Conservation (phyloP, 1,284 basidiomycete species). For the Irpex sp. region DNA sequence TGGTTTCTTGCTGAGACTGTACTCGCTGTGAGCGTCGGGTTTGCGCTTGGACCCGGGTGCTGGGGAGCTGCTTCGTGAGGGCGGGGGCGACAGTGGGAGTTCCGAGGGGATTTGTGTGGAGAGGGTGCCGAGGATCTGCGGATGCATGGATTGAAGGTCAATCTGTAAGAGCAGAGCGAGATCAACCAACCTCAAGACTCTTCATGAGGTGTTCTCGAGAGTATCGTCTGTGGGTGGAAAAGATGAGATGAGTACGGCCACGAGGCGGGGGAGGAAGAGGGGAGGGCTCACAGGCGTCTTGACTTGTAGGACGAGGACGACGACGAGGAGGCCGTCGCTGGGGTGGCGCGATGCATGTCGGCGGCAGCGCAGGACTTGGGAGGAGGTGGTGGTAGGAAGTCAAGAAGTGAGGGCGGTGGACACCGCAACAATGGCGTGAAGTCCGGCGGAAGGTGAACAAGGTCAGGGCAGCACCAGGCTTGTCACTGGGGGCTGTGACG, state of each 20-base stretch:
- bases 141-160: slow-evolving; percentile 12
- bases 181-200: slow-evolving; percentile 49
- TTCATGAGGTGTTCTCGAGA: slow-evolving; percentile 59
- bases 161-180: slow-evolving; percentile 11
- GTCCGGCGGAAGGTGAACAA: slow-evolving; percentile 26
- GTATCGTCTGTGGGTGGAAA: slow-evolving; percentile 41
- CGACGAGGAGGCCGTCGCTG: slow-evolving; percentile 21
- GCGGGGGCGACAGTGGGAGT: slow-evolving; percentile 64
- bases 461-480: slow-evolving; percentile 18
- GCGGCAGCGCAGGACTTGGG: slow-evolving; percentile 18
- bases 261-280: slow-evolving; percentile 21
- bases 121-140: slow-evolving; percentile 57
- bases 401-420: slow-evolving; percentile 30
- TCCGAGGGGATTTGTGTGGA: slow-evolving; percentile 53
- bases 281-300: slow-evolving; percentile 35
- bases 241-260: slow-evolving; percentile 20
- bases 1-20: slow-evolving; percentile 52
- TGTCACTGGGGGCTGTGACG: not conserved
- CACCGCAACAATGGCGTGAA: slow-evolving; percentile 29
- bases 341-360: slow-evolving; percentile 25
- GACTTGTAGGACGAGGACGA: slow-evolving; percentile 23
- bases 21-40: slow-evolving; percentile 35
- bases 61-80: slow-evolving; percentile 61
- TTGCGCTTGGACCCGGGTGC: slow-evolving; percentile 58
- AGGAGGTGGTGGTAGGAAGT: slow-evolving; percentile 34